Conservation (phyloP, 148 eudicot genomes). For the Linanthus parryae region DNA sequence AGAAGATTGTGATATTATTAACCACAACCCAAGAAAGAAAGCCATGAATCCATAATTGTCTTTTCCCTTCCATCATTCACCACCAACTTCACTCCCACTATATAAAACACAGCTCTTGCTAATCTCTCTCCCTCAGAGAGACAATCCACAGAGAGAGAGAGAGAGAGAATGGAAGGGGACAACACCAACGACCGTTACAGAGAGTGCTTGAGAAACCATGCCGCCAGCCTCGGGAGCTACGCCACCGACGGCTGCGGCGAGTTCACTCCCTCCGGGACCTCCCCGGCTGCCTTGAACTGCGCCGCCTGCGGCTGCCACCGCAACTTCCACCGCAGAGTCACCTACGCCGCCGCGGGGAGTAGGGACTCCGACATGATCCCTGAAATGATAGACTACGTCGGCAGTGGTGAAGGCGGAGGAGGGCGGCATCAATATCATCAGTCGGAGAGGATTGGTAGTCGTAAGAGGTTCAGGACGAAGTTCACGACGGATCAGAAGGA, state of each 20-base stretch:
- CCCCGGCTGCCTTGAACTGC: conserved; percentile 20
- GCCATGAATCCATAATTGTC: too few relatives aligned
- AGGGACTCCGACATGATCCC: too few relatives aligned
- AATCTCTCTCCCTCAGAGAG: too few relatives aligned
- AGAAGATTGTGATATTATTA: too few relatives aligned
- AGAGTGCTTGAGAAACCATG: conserved; percentile 50
- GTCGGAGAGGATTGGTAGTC: neutral
- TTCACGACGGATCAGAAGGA: conserved; percentile 44
- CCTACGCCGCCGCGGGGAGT: conserved; percentile 1
- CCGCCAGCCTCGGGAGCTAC: conserved; percentile 48
- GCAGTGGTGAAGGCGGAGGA: conserved; percentile 2
- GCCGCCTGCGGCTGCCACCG: conserved; percentile 54
- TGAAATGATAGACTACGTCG: too few relatives aligned
- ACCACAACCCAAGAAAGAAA: too few relatives aligned
- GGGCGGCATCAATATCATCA: conserved; percentile 1
- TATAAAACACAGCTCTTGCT: too few relatives aligned
- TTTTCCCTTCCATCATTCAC: too few relatives aligned
- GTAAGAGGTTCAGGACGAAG: conserved; percentile 44
- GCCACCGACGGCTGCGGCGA: conserved; percentile 56
- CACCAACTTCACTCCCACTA: too few relatives aligned
- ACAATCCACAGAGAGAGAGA: conserved; percentile 18
- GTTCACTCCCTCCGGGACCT: conserved; percentile 18
- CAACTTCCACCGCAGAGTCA: conserved; percentile 42
- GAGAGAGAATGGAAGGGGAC: conserved; percentile 21
- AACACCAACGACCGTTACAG: conserved; percentile 17